Base-by-base conservation (phyloP, 2,329 filamentous ascomycete genomes). In the Fusarium protoensiforme region DNA sequence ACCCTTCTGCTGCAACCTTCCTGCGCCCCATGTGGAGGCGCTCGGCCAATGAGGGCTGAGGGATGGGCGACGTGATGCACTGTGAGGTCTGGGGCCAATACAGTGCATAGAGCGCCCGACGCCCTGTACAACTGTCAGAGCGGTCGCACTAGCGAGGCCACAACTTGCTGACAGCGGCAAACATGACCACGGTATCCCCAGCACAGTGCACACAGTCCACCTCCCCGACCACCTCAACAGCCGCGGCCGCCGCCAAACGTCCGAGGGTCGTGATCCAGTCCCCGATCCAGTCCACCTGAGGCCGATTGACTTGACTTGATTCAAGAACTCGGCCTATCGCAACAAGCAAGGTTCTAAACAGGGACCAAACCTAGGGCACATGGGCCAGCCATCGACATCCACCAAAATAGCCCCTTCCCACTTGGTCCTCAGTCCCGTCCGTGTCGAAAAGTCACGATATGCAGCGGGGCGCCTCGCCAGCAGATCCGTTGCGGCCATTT, bases 401-500 rank as follows among this genome's bases (percentile, higher is more conserved):
- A 59, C 70, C 65, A 46, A 65, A 68, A 69, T 65, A 74, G 62
- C 54, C 69, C 65, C 72, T 68, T 71, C 27, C 67, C 70, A 73
- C 73, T 65, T 69, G 36, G 65, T 57, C 61, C 59, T 61, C 46
- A 61, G 61, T 36, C 58, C 51, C 24, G 48, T 58, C 70, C 41
- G 36, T 59, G 66, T 62, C 61, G 59, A 65, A 72, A 71, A 75
- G 70, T 75, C 76, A 74, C 68, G 72, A 77, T 75, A 67, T 64
- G 61, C 53, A 71, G 76, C 75, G 75, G 76, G 76, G 72, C 75
- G 67, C 54, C 61, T 61, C 65, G 68, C 69, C 69, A 78, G 59
- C 69, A 76, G 76, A 78, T 78, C 75, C 73, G 71, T 75, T 67
- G 64, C 68, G 69, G 68, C 73, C 76, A 76, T 69, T 38, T 73